These are phyloP conservation scores for Blastobotrys malaysiensis DNA, from an alignment of 1,139 yeast species.

Conservation along the genomic window DNA sequence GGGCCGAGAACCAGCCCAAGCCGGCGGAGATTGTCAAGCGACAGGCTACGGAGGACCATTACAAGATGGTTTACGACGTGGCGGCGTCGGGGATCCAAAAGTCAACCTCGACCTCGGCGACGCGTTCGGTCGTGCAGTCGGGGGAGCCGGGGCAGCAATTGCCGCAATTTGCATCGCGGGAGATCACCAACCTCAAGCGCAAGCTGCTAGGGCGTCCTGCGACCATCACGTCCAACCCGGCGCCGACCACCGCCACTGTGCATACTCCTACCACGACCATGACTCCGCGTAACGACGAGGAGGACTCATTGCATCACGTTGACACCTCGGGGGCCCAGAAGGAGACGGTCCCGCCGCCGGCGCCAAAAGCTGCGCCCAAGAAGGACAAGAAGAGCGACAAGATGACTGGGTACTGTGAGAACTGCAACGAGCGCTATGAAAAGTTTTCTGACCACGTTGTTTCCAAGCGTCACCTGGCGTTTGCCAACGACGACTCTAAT, in stretches of 20 bases:
- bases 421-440: constrained; percentile 83
- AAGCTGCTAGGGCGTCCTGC: constrained; percentile 27
- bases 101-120: constrained; percentile 46
- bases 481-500: constrained; percentile 68
- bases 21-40: neutral
- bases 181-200: constrained; percentile 54
- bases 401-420: constrained; percentile 54
- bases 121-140: constrained; percentile 37
- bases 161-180: constrained; percentile 48
- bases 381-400: constrained; percentile 18
- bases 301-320: neutral
- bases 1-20: neutral
- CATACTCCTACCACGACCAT: neutral
- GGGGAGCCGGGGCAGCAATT: constrained; percentile 32
- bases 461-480: constrained; percentile 68
- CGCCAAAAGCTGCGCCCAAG: neutral
- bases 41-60: neutral
- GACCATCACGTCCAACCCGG: neutral
- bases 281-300: neutral
- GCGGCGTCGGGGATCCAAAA: constrained; percentile 79
- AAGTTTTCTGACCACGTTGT: constrained; percentile 71
- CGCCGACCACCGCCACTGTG: neutral
- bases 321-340: constrained; percentile 12
- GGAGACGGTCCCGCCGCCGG: neutral
- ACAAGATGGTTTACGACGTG: constrained; percentile 44